Conservation (phyloP, 306 rosid genomes). For the Trifolium repens region DNA sequence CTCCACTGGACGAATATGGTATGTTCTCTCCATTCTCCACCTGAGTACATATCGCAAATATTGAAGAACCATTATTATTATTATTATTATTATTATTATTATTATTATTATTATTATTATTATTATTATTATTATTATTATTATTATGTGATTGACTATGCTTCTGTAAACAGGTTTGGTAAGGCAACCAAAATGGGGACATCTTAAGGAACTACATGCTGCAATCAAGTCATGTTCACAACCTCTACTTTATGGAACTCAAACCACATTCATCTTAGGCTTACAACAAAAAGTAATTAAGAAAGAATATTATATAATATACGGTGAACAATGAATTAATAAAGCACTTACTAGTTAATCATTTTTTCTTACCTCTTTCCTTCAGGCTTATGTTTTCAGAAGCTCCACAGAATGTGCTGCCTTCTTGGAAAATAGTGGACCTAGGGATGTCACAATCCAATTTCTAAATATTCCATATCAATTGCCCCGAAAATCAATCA, state of each 20-base stretch:
- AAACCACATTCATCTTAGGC: slow-evolving; percentile 41
- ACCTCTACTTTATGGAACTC: slow-evolving; percentile 54
- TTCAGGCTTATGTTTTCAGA: slow-evolving; percentile 58
- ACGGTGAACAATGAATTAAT: not conserved
- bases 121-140: not conserved
- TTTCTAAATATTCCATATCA: slow-evolving; percentile 39
- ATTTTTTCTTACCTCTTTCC: slow-evolving; percentile 25
- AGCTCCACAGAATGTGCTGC: slow-evolving; percentile 52
- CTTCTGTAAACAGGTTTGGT: slow-evolving; percentile 55
- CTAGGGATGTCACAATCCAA: slow-evolving; percentile 11
- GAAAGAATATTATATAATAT: slow-evolving; percentile 20
- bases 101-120: too few species aligned
- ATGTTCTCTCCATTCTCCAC: slow-evolving; percentile 20
- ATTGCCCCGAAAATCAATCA: slow-evolving; percentile 51
- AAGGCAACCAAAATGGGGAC: slow-evolving; percentile 77
- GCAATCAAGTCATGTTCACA: slow-evolving; percentile 62
- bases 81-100: not conserved
- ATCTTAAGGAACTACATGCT: slow-evolving; percentile 76
- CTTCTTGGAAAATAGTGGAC: slow-evolving; percentile 53
- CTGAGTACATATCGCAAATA: not conserved
- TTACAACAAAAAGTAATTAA: slow-evolving; percentile 43
- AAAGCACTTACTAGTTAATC: slow-evolving; percentile 1
- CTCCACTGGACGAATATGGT: slow-evolving; percentile 66
- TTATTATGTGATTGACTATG: slow-evolving; percentile 9
- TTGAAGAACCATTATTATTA: not conserved